These are phyloP conservation scores for Nicotiana otophora DNA, from an alignment of 257 asterid genomes.

Conservation along the genomic window DNA sequence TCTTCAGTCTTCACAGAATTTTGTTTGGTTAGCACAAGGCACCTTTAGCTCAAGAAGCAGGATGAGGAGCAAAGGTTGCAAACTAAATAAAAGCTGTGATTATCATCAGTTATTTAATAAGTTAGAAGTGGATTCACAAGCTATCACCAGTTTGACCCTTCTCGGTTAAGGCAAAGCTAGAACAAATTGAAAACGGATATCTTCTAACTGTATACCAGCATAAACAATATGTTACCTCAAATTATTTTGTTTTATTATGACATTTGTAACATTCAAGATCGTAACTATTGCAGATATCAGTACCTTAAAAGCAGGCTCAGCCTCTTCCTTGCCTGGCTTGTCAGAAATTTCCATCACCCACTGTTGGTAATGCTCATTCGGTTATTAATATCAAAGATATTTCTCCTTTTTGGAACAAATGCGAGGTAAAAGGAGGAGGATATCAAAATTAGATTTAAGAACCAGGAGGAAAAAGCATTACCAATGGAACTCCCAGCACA, in stretches of 20 bases:
- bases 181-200: background rate
- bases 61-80: background rate
- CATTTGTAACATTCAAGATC: background rate
- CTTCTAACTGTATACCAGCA: background rate
- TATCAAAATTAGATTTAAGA: background rate
- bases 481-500: conserved; percentile 54
- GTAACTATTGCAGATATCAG: background rate
- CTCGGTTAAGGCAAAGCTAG: background rate
- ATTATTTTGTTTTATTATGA: background rate
- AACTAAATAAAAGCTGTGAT: background rate
- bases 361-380: conserved; percentile 18
- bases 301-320: conserved; percentile 69
- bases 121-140: background rate
- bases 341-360: conserved; percentile 66
- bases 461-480: conserved; percentile 22
- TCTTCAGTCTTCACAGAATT: background rate
- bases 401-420: background rate
- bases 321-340: conserved; percentile 48
- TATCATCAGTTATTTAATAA: background rate
- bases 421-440: background rate
- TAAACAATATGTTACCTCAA: background rate
- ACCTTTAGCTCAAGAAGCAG: conserved; percentile 2
- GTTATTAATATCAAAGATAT: background rate
- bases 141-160: background rate
- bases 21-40: background rate